Percentiles rank a stretch among this genome's conserved stretches.
phyloP scores from a whole-genome alignment of 2,329 filamentous ascomycete genomes.

The Colletotrichum sp. region DNA sequence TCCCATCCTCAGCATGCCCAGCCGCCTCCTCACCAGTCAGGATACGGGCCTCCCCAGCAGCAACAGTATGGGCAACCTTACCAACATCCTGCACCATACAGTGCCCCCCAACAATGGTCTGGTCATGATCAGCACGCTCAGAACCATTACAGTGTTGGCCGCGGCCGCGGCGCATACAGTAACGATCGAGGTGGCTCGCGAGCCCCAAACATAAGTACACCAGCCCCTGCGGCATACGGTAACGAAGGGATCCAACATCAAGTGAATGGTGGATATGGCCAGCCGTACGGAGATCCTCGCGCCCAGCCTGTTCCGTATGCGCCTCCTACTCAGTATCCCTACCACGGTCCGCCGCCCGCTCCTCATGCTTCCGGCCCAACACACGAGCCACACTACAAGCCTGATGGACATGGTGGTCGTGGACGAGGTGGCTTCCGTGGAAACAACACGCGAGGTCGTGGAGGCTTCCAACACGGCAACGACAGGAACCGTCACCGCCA shows the following conservation, averaged over 20 bases:
- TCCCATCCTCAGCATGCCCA: conserved; percentile 37
- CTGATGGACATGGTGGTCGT: conserved; percentile 36
- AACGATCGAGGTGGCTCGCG: conserved; percentile 47
- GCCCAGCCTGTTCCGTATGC: conserved; percentile 30
- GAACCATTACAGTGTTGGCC: conserved; percentile 39
- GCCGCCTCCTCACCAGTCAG: conserved; percentile 40
- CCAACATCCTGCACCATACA: conserved; percentile 34
- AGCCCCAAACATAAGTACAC: conserved; percentile 35
- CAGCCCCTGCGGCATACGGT: conserved; percentile 36
- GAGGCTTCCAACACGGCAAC: conserved; percentile 37
- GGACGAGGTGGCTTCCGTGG: conserved; percentile 22
- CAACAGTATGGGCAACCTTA: conserved; percentile 41
- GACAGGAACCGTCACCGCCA: not conserved
- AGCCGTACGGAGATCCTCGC: conserved; percentile 46
- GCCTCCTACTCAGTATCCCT: conserved; percentile 31
- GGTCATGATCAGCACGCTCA: conserved; percentile 36
- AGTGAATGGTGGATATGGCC: conserved; percentile 38
- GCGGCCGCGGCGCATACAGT: conserved; percentile 46
- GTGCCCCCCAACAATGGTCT: conserved; percentile 36
- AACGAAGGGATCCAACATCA: conserved; percentile 31
- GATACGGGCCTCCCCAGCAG: conserved; percentile 44
- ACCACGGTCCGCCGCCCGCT: conserved; percentile 44
- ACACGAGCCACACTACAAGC: conserved; percentile 32
- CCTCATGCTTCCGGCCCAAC: conserved; percentile 36
- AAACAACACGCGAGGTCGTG: conserved; percentile 29